These are phyloP conservation scores for Abrus pulchellus DNA, from an alignment of 306 rosid genomes.

Conservation along the genomic window DNA sequence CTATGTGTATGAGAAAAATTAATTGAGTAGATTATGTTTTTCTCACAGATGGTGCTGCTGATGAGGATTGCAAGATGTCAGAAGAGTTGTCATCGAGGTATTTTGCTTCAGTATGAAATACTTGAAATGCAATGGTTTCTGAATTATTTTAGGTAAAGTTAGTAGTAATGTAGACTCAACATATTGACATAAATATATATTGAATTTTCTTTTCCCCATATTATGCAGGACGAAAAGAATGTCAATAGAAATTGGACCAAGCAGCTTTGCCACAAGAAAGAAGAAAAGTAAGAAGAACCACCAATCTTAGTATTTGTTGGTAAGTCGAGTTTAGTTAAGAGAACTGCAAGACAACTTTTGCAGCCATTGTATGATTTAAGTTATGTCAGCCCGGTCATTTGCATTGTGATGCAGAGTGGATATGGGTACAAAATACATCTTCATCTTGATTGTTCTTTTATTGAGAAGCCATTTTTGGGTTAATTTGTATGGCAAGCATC, in stretches of 20 bases:
- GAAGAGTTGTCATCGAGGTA: constrained; percentile 76
- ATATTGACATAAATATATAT: neutral
- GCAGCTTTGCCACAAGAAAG: constrained; percentile 93
- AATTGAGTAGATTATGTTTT: constrained; percentile 25
- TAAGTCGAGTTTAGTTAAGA: constrained; percentile 24
- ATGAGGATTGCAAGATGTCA: constrained; percentile 61
- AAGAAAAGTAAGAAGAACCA: constrained; percentile 77
- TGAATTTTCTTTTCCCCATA: constrained; percentile 29
- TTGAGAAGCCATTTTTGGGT: constrained; percentile 1
- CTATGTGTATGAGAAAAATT: constrained; percentile 8
- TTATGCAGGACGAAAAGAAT: constrained; percentile 82
- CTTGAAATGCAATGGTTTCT: neutral
- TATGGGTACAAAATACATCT: constrained; percentile 6
- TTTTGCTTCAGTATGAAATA: constrained; percentile 40
- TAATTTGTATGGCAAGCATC: constrained; percentile 26
- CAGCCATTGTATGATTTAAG: constrained; percentile 16
- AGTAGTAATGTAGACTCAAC: neutral
- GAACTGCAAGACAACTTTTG: constrained; percentile 35
- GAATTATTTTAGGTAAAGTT: neutral
- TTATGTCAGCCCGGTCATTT: constrained; percentile 22
- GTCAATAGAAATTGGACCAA: constrained; percentile 86
- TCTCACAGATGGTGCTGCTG: constrained; percentile 55
- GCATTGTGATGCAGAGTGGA: constrained; percentile 25
- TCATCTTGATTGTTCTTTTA: constrained; percentile 30
- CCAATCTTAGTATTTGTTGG: constrained; percentile 38